Percentiles rank a stretch among this genome's conserved stretches.
These are phyloP conservation scores for Oryza rufipogon DNA, from an alignment of 176 grass and related monocot genomes.

Conservation along the genomic window DNA sequence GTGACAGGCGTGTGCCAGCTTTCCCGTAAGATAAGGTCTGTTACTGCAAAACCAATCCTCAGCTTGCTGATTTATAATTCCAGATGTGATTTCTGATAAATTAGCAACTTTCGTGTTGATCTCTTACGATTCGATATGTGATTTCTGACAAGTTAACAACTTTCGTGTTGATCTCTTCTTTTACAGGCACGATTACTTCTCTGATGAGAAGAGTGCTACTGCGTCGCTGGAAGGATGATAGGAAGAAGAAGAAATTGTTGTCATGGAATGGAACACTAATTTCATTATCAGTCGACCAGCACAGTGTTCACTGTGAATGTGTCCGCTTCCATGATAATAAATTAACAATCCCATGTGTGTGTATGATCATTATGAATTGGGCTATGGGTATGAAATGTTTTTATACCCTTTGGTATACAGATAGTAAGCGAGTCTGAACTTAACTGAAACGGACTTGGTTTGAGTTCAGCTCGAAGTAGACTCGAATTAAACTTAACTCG, in stretches of 20 bases:
- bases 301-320: not conserved
- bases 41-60: not conserved
- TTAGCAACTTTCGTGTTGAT: not conserved
- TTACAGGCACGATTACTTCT: constrained; percentile 70
- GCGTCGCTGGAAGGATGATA: constrained; percentile 43
- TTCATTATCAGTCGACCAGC: not conserved
- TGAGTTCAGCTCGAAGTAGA: not conserved
- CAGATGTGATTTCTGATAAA: constrained; percentile 11
- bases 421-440: not conserved
- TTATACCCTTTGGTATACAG: not conserved
- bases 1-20: constrained; percentile 79
- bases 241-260: not conserved
- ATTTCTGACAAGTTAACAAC: not conserved
- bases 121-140: not conserved
- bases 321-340: too few relatives aligned
- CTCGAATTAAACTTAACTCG: not conserved
- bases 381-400: not conserved
- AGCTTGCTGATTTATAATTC: not conserved
- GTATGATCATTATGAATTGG: not conserved
- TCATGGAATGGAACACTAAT: not conserved
- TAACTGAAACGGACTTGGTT: not conserved
- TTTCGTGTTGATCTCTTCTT: constrained; percentile 10
- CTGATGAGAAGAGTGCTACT: constrained; percentile 47
- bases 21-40: constrained; percentile 73
- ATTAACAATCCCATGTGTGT: not conserved